phyloP scores from a whole-genome alignment of 257 asterid genomes.

The Fraxinus americana region DNA sequence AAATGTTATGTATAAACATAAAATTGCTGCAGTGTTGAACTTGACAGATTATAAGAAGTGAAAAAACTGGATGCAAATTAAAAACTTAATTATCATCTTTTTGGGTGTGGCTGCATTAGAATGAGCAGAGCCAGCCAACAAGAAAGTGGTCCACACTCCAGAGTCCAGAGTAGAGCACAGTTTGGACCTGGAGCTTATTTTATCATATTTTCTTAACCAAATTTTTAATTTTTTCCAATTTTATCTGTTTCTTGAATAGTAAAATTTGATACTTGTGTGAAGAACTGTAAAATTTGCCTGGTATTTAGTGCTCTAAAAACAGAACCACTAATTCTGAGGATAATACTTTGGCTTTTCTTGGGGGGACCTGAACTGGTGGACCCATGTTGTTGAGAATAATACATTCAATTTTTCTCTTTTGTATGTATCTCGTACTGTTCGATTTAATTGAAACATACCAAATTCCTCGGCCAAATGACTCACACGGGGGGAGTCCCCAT shows the following conservation, averaged over 20 bases:
- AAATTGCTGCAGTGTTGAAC: neutral
- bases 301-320: constrained; percentile 16
- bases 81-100: neutral
- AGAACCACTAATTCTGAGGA: constrained; percentile 31
- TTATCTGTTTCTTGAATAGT: neutral
- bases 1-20: neutral
- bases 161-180: neutral
- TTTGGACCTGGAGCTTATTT: neutral
- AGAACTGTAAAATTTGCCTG: constrained; percentile 6
- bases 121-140: neutral
- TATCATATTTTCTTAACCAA: neutral
- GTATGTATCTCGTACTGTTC: neutral
- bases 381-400: constrained; percentile 4
- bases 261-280: constrained; percentile 6
- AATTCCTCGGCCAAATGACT: constrained; percentile 2
- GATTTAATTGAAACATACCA: neutral
- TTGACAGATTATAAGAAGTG: neutral
- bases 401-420: neutral
- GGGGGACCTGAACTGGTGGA: neutral
- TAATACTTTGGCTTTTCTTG: constrained; percentile 26
- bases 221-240: neutral
- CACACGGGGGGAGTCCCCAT: neutral
- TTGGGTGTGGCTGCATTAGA: neutral
- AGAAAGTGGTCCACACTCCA: neutral
- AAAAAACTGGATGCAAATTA: neutral